Base-by-base conservation (phyloP, 2,329 filamentous ascomycete species). In the Cladobotryum protrusum region DNA sequence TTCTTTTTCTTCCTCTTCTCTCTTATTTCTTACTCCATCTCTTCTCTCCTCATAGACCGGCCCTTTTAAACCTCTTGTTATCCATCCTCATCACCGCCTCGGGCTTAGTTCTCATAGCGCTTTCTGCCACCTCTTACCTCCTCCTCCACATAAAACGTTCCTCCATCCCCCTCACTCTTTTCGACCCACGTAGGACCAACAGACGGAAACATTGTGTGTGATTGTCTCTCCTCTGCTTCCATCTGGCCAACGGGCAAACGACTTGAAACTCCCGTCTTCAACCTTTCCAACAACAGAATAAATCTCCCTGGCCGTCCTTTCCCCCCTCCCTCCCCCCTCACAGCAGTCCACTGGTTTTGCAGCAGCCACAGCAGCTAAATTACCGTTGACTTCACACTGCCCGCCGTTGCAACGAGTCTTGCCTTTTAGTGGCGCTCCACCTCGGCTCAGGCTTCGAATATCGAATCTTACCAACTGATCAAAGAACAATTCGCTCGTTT, bases 401-500 rank as follows among this genome's bases (percentile, higher is more conserved):
- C 35, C 17, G 35, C 17, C 17, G 35, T 37, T 8, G 24, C 7
- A n/a, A 17, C 35, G 35, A 20, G n/a, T 18, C 15, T n/a, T 24
- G 40, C n/a, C 14, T 42, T 42, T 42, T 42, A 29, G 40, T 42
- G 15, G 15, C 40, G 17, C 40, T 42, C 40, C 13, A 42, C 13
- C 40, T 20, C 18, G 40, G 40, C 40, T 20, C 19, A 14, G 40
- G 40, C 40, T 12, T 42, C n/a, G 15, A 14, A 18, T 19, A 19
- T 24, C 40, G 40, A 42, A 29, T 29, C 24, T 29, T 29, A 29
- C 24, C 24, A 29, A 29, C 24, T 29, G 24, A 8, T 9, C 24
- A 29, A 29, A 29, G 24, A 29, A 29, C 24, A 50, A 52, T 41
- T 48, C 48, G 39, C 47, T 51, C 35, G 48, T 40, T 44, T 29